Evolutionary conservation across 2,329 filamentous ascomycete species (phyloP), one percentile per base, ranked within the genome.

Genomic region (Fusarium guadeloupense): DNA sequence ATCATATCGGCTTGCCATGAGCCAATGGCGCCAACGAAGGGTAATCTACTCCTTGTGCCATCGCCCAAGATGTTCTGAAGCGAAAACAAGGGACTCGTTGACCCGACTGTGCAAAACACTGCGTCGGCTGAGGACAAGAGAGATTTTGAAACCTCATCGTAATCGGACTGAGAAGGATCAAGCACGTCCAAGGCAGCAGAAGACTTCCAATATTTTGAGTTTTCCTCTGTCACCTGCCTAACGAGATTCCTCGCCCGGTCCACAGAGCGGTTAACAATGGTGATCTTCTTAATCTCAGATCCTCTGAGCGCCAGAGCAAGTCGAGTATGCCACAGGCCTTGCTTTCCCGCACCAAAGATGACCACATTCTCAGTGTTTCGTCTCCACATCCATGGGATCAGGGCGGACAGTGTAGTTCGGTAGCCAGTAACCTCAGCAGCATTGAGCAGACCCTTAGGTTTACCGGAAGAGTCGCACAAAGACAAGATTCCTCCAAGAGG

Each of bases 241-340:
- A 68, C 30, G 4, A 68, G 21, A 1, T 42, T 16, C n/a, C 20
- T 34, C 1, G 62, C 54, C 1, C 63, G 35, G 2, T 20, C 34
- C 1, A 47, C 25, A 0, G 71, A 70, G 0, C 71, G 64, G n/a
- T 76, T 75, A 1, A 75, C 70, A 0, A 76, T 34, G 1, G 66
- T 74, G 9, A 77, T 58, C 3, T 20, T 50, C 1, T 50, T 49
- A 4, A 76, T 66, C 13, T 71, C 68, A 1, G 44, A 31, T 0
- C 71, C 71, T 4, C 71, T 57, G 0, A 90, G 78, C 3, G 88
- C 76, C 3, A 91, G 74, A 0, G 88, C 85, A 6, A 91, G 80
- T 1, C 87, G 82, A 9, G 89, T 83, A 67, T 91, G 89, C 89
- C 89, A 92, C 68, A 89, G 85, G 1, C 89, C 89, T 73, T 91